Conservation (phyloP, 306 rosid species). For the Crataegus laevigata region DNA sequence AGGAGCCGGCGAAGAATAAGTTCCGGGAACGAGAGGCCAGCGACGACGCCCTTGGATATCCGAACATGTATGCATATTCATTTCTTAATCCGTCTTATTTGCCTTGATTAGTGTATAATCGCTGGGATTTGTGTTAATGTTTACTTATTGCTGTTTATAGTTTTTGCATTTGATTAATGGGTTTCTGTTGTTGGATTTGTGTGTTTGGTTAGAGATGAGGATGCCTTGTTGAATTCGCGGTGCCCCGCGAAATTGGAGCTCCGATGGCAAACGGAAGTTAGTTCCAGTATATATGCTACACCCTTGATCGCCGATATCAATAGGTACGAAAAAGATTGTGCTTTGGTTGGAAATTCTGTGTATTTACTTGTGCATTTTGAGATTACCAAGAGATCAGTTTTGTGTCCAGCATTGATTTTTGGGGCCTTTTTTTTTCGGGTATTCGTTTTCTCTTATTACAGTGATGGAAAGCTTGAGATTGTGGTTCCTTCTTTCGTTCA, state of each 20-base stretch:
- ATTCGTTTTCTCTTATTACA: conserved; percentile 23
- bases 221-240: conserved; percentile 68
- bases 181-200: not conserved
- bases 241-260: conserved; percentile 97
- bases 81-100: not conserved
- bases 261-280: conserved; percentile 98
- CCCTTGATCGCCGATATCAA: conserved; percentile 94
- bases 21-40: conserved; percentile 89
- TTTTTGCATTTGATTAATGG: not conserved
- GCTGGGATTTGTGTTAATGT: conserved; percentile 1
- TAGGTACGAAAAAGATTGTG: conserved; percentile 36
- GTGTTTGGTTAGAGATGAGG: conserved; percentile 61
- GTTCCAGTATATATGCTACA: conserved; percentile 89
- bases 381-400: not conserved
- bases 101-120: not conserved
- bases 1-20: conserved; percentile 46
- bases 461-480: conserved; percentile 96
- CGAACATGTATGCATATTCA: conserved; percentile 51
- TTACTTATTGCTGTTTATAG: not conserved
- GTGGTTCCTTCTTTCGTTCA: conserved; percentile 96
- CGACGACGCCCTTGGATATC: conserved; percentile 73
- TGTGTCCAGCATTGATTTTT: not conserved
- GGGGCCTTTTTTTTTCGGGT: not conserved
- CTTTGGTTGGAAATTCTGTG: not conserved
- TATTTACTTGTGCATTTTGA: not conserved